phyloP scores from a whole-genome alignment of 345 rosid species.

The Rhizophora apiculata region DNA sequence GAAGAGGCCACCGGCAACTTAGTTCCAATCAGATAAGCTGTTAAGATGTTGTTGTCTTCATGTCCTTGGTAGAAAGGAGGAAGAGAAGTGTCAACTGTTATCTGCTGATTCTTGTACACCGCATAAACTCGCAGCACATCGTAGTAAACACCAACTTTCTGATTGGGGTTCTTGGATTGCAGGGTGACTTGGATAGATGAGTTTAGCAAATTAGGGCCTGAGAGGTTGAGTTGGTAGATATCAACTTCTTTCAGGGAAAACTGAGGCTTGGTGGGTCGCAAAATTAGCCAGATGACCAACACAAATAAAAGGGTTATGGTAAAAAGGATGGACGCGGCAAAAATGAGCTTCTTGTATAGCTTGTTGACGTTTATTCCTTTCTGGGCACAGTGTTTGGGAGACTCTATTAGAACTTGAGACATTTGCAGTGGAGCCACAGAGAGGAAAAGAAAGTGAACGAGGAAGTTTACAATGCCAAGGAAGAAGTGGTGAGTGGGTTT shows the following conservation, averaged over 20 bases:
- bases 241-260: slow-evolving; percentile 62
- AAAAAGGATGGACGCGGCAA: slow-evolving; percentile 45
- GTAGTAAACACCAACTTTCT: slow-evolving; percentile 77
- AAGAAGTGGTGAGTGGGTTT: slow-evolving; percentile 4
- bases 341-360: slow-evolving; percentile 57
- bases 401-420: slow-evolving; percentile 52
- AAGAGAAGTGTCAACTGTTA: slow-evolving; percentile 49
- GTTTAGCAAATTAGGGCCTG: slow-evolving; percentile 69
- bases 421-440: slow-evolving; percentile 39
- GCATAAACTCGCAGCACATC: slow-evolving; percentile 60
- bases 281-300: slow-evolving; percentile 62
- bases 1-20: slow-evolving; percentile 65
- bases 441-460: not conserved
- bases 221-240: slow-evolving; percentile 62
- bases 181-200: slow-evolving; percentile 74
- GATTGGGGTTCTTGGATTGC: slow-evolving; percentile 59
- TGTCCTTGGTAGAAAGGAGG: slow-evolving; percentile 82
- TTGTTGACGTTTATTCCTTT: slow-evolving; percentile 34
- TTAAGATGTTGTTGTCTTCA: slow-evolving; percentile 56
- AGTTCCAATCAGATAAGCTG: slow-evolving; percentile 56
- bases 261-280: slow-evolving; percentile 70
- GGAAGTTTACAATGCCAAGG: slow-evolving; percentile 16
- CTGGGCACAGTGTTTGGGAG: slow-evolving; percentile 80
- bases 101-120: slow-evolving; percentile 74
- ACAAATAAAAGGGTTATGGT: slow-evolving; percentile 49